Percentiles rank a stretch among this genome's conserved stretches.
Evolutionary conservation across 345 rosid species (phyloP).

Genomic region (Luvunga scandens): DNA sequence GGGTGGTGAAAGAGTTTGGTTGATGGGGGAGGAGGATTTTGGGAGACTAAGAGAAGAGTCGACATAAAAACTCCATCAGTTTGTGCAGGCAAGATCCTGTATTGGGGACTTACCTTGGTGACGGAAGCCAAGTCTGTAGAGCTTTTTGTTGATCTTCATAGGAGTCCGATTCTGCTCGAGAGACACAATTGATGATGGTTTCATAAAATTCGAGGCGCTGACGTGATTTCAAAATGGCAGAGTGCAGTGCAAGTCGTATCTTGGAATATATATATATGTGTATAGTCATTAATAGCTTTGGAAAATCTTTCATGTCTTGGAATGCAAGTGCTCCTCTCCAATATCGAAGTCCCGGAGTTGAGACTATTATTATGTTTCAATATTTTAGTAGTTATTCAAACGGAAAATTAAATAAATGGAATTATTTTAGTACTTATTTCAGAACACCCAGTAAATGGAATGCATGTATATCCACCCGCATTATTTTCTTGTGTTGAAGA

Average conservation of each 20-base stretch:
- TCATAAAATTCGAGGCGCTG: conserved; percentile 26
- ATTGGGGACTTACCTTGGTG: conserved; percentile 47
- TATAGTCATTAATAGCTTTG: too few relatives aligned
- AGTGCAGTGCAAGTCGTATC: not conserved
- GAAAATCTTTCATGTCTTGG: not conserved
- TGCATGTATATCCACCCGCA: too few relatives aligned
- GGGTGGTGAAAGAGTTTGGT: conserved; percentile 38
- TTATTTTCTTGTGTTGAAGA: too few relatives aligned
- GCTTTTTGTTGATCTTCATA: conserved; percentile 38
- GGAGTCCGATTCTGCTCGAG: conserved; percentile 34
- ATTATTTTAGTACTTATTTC: too few relatives aligned
- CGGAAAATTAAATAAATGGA: too few relatives aligned
- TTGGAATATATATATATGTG: too few relatives aligned
- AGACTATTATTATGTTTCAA: too few relatives aligned
- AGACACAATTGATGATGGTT: conserved; percentile 26
- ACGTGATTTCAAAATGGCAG: conserved; percentile 13
- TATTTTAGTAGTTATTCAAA: too few relatives aligned
- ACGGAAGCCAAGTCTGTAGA: conserved; percentile 35
- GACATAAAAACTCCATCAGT: conserved; percentile 34
- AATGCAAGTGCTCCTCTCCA: not conserved
- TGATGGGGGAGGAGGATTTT: conserved; percentile 27
- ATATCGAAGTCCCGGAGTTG: not conserved
- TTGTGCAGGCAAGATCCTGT: conserved; percentile 40
- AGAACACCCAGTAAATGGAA: too few relatives aligned
- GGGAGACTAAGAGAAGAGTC: conserved; percentile 31